phyloP scores from a whole-genome alignment of 192 early-diverging fungal species.

The Powellomyces hirtus region DNA sequence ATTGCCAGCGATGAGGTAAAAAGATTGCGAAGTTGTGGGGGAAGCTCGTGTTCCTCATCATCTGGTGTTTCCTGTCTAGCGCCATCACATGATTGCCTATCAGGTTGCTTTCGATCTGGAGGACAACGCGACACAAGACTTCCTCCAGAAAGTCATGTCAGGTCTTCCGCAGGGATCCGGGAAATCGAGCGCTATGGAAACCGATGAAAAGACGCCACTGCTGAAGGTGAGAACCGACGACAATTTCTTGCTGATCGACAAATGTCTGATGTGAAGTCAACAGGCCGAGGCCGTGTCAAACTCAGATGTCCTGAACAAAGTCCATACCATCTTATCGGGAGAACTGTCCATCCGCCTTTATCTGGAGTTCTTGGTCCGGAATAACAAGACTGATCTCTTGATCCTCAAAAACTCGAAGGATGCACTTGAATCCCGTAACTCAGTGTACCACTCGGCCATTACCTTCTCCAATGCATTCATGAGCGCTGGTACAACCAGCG shows the following conservation, averaged over 20 bases:
- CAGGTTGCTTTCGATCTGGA: conserved; percentile 98
- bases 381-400: conserved; percentile 94
- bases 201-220: conserved; percentile 40
- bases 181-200: conserved; percentile 24
- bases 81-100: conserved; percentile 78
- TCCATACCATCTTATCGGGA: conserved; percentile 83
- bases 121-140: conserved; percentile 95
- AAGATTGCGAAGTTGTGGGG: not conserved
- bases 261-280: not conserved
- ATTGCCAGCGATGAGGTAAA: conserved; percentile 57
- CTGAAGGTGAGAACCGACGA: not conserved
- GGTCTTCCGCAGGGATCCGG: conserved; percentile 48
- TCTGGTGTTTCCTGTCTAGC: conserved; percentile 10
- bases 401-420: conserved; percentile 94
- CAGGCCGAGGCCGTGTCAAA: conserved; percentile 23
- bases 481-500: conserved; percentile 97
- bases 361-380: conserved; percentile 92
- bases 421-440: conserved; percentile 84
- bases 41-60: not conserved
- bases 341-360: conserved; percentile 87
- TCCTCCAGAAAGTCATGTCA: conserved; percentile 74
- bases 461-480: conserved; percentile 97
- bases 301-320: conserved; percentile 44
- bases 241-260: conserved; percentile 8
- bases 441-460: conserved; percentile 91